Conservation (phyloP, 805 yeast species). For the Wickerhamomyces xylosicus region DNA sequence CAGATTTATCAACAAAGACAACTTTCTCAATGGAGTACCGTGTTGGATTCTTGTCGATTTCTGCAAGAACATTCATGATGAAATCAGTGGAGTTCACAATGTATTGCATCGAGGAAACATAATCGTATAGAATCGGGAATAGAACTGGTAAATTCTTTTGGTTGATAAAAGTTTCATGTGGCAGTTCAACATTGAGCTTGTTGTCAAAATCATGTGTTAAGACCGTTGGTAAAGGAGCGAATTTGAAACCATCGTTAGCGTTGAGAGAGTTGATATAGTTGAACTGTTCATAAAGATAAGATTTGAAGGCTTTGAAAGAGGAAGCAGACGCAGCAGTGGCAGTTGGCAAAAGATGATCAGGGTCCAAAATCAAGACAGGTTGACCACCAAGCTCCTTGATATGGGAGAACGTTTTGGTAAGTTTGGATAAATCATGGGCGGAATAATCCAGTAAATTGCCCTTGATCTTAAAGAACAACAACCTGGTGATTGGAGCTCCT, state of each 20-base stretch:
- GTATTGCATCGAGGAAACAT: conserved; percentile 29
- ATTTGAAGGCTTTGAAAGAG: conserved; percentile 7
- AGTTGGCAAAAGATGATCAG: conserved; percentile 10
- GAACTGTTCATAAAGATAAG: conserved; percentile 13
- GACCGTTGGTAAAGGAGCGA: conserved; percentile 13
- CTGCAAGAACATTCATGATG: conserved; percentile 26
- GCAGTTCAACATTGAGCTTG: conserved; percentile 4
- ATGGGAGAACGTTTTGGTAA: conserved; percentile 14
- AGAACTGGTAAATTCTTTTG: conserved; percentile 30
- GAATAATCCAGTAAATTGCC: conserved; percentile 14
- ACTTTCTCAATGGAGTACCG: conserved; percentile 62
- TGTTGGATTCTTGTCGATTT: conserved; percentile 5
- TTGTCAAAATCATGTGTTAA: conserved; percentile 1
- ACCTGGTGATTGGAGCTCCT: conserved; percentile 19
- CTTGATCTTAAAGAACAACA: conserved; percentile 19
- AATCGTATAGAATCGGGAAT: conserved; percentile 61
- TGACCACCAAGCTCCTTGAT: conserved; percentile 14
- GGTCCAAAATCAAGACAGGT: conserved; percentile 14
- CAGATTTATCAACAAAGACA: conserved; percentile 66
- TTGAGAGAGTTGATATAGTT: conserved; percentile 7
- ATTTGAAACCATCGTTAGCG: conserved; percentile 4
- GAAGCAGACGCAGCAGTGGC: conserved; percentile 7
- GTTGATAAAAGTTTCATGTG: conserved; percentile 4
- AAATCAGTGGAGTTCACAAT: conserved; percentile 31
- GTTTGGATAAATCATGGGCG: conserved; percentile 6